A percentile compares a stretch with the other conserved stretches of the same genome.
Evolutionary conservation across 2,329 filamentous ascomycete genomes (phyloP).

Genomic region (Penicillium paneum): DNA sequence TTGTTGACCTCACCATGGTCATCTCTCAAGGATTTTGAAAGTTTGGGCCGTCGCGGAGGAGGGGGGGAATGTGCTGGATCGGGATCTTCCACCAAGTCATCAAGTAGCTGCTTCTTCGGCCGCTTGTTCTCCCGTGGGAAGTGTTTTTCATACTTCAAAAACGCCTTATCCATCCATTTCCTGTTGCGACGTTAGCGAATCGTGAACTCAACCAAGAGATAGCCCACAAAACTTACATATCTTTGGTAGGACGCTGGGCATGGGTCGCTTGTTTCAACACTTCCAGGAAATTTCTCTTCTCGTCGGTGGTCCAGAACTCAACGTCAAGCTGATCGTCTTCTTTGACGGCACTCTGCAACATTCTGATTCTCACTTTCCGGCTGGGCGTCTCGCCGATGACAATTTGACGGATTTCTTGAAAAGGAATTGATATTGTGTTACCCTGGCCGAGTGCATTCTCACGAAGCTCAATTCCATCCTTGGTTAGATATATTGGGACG

Average conservation of each 20-base stretch:
- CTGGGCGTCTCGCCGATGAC: constrained; percentile 20
- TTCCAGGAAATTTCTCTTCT: constrained; percentile 22
- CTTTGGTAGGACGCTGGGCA: constrained; percentile 19
- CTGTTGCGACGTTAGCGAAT: constrained; percentile 21
- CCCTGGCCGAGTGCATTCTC: neutral
- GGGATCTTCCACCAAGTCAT: constrained; percentile 8
- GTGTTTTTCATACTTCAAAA: constrained; percentile 20
- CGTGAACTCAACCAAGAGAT: neutral
- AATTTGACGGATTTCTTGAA: constrained; percentile 24
- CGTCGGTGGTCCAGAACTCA: constrained; percentile 24
- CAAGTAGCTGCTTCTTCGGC: constrained; percentile 16
- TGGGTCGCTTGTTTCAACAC: constrained; percentile 10
- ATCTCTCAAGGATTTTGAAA: constrained; percentile 32
- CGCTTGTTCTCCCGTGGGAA: constrained; percentile 1
- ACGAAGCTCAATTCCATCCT: constrained; percentile 10
- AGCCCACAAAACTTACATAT: constrained; percentile 22
- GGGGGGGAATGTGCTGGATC: constrained; percentile 5
- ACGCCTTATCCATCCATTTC: constrained; percentile 34
- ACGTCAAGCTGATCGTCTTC: constrained; percentile 26
- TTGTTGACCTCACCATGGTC: constrained; percentile 13
- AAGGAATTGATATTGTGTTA: constrained; percentile 9
- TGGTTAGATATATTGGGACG: constrained; percentile 16
- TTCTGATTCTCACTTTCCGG: constrained; percentile 30
- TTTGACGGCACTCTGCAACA: constrained; percentile 20
- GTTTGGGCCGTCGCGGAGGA: constrained; percentile 26